Conservation (phyloP, 495 filamentous ascomycete genomes). For the Sabuloglossum arenarium region DNA sequence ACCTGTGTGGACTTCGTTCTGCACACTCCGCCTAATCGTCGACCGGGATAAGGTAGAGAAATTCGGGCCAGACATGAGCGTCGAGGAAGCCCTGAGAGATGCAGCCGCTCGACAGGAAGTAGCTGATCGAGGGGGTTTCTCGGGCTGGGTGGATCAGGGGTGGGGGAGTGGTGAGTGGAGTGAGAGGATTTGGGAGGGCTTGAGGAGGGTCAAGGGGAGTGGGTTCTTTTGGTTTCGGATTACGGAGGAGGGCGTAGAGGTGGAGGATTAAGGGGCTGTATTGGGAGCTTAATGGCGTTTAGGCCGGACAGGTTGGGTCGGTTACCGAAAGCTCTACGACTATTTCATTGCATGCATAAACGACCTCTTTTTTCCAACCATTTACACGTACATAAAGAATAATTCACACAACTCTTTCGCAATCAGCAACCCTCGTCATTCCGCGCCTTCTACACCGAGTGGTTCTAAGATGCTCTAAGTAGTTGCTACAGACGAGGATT, state of each 20-base stretch:
- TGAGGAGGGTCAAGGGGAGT: not conserved
- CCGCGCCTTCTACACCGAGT: no score
- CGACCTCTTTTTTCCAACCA: no score
- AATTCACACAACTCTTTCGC: no score
- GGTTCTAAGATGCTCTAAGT: no score
- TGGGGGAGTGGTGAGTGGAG: not conserved
- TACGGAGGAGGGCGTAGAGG: not conserved
- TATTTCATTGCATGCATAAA: no score
- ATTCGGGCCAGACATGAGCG: not conserved
- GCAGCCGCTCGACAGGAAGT: not conserved
- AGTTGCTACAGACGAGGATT: no score
- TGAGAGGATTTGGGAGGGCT: not conserved
- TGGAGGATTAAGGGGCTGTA: not conserved
- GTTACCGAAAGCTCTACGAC: no score
- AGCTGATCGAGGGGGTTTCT: not conserved
- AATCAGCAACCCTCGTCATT: no score
- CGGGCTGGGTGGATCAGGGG: not conserved
- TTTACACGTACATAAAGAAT: no score
- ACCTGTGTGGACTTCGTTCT: not conserved
- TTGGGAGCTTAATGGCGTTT: no score
- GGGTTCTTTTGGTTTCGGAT: not conserved
- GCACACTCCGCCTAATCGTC: not conserved
- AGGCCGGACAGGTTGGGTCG: slow-evolving; percentile 1
- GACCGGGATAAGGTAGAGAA: not conserved
- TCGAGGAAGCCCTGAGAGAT: not conserved